Evolutionary conservation across 257 asterid species (phyloP).

Genomic region (Fraxinus anomala): DNA sequence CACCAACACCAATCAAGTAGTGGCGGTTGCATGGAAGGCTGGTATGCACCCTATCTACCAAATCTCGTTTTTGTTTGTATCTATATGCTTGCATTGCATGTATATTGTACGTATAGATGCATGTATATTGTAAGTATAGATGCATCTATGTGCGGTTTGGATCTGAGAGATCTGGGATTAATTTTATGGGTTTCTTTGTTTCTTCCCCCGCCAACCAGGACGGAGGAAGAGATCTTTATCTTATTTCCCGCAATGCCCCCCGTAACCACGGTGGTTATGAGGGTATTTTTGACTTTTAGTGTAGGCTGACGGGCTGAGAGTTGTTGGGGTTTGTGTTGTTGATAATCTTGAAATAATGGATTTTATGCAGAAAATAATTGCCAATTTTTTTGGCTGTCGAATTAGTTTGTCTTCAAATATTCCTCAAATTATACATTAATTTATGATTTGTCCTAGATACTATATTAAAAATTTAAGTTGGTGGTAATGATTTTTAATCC

Average conservation of each 20-base stretch:
- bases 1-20: slow-evolving; percentile 22
- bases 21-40: slow-evolving; percentile 44
- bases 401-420: neutral
- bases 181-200: neutral
- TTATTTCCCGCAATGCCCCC: neutral
- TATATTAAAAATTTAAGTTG: too few relatives aligned
- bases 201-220: neutral
- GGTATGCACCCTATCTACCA: slow-evolving; percentile 23
- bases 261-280: neutral
- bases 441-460: too few relatives aligned
- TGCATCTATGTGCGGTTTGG: neutral
- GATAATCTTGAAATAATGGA: neutral
- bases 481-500: too few relatives aligned
- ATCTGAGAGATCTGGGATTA: neutral
- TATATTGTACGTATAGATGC: neutral
- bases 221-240: neutral
- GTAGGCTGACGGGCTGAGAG: neutral
- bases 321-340: neutral
- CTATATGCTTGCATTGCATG: neutral
- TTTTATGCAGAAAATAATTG: neutral
- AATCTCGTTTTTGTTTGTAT: neutral
- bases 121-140: neutral
- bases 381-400: neutral
- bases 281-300: neutral
- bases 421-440: too few relatives aligned